phyloP scores from a whole-genome alignment of 768 basidiomycete species.

The Russula dissimulans region DNA sequence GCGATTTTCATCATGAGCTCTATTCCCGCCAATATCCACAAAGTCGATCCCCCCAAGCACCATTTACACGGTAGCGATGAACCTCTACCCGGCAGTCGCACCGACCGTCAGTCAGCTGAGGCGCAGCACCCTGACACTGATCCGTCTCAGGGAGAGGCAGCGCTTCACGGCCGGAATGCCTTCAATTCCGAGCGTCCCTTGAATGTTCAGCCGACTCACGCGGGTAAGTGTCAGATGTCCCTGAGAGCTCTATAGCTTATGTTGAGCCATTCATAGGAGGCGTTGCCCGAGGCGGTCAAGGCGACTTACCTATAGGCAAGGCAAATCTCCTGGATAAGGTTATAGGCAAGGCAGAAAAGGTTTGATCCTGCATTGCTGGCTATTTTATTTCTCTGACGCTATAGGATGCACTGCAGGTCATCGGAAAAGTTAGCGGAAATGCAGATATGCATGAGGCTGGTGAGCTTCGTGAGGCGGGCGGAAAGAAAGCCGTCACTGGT shows the following conservation, averaged over 20 bases:
- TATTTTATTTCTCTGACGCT: not conserved
- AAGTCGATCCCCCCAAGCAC: slow-evolving; percentile 28
- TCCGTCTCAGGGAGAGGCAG: not conserved
- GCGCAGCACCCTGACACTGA: not conserved
- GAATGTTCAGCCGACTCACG: slow-evolving; percentile 27
- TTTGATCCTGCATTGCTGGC: slow-evolving; percentile 16
- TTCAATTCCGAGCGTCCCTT: slow-evolving; percentile 28
- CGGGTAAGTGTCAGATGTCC: slow-evolving; percentile 25
- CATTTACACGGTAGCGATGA: slow-evolving; percentile 42
- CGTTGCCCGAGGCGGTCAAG: slow-evolving; percentile 28
- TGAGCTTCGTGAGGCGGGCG: slow-evolving; percentile 44
- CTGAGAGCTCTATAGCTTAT: not conserved
- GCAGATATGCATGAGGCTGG: slow-evolving; percentile 47
- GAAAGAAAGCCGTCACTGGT: slow-evolving; percentile 37
- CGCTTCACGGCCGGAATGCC: slow-evolving; percentile 20
- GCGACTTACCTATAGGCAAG: slow-evolving; percentile 32
- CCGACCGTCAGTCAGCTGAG: slow-evolving; percentile 14
- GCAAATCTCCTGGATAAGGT: slow-evolving; percentile 43
- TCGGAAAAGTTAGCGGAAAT: slow-evolving; percentile 42
- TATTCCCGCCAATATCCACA: not conserved
- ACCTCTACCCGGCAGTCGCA: slow-evolving; percentile 34
- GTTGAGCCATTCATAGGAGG: slow-evolving; percentile 23
- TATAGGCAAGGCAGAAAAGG: slow-evolving; percentile 52
- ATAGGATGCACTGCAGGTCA: slow-evolving; percentile 27
- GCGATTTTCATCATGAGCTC: not conserved